Evolutionary conservation across 306 rosid genomes (phyloP), one percentile per base, ranked within the genome.

Genomic region (Casuarina equisetifolia): DNA sequence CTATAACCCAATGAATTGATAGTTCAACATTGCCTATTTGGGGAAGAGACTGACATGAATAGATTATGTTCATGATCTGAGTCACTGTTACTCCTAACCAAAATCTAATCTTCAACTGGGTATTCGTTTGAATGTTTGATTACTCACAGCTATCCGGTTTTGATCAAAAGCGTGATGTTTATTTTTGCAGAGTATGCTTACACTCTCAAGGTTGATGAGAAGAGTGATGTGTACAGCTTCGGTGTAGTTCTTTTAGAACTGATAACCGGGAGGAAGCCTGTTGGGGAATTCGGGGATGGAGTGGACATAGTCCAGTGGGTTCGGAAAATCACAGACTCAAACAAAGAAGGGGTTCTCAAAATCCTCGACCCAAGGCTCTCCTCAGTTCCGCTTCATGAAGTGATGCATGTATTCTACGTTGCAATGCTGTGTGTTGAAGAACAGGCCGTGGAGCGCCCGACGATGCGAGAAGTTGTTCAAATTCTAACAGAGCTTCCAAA

Each of bases 291-390:
- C 36, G 98, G 98, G 0, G 98, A 95, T 2, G 98, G 98, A 0
- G 97, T 95, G 12, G 98, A 95, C 85, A 95, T 95, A 38, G 98
- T 95, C 69, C 97, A 92, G 51, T 95, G 98, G 98, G 97, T 92
- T 0, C 78, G 93, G 48, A 95, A 91, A 87, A 89, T 90, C 90
- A 94, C 97, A 0, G 93, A 88, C 64, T 91, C 95, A 9, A 94
- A 83, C 84, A 92, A 89, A 75, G 98, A 94, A 89, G 93, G 91
- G 42, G 97, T 89, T 38, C 80, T 88, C 4, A 94, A 92, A 77
- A 89, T 94, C 72, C 90, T 92, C 12, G 98, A 94, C 80, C 90
- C 97, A 25, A 85, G 98, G 67, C 97, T 94, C 64, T 85, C 98
- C 13, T 88, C 98, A 6, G 92, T 94, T 66, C 99, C 99, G 6